Percentiles rank a stretch among this genome's conserved stretches.
Conservation (phyloP, 1,284 basidiomycete genomes). For the Sanghuangporus weigelae region DNA sequence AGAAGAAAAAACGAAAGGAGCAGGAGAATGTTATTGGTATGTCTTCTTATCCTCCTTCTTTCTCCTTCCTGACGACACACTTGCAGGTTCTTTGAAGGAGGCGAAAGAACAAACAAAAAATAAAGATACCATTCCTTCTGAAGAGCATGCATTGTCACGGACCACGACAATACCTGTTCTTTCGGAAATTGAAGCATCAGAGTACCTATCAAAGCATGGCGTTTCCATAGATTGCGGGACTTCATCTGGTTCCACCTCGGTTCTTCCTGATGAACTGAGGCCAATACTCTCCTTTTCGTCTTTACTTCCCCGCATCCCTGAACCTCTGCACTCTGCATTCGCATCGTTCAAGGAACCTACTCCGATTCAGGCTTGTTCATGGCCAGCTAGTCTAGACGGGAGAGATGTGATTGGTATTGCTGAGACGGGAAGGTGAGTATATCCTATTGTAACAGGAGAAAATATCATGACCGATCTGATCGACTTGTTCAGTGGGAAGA, state of each 20-base stretch:
- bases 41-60: neutral
- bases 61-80: too few relatives aligned
- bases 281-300: conserved; percentile 81
- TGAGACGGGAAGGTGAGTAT: conserved; percentile 83
- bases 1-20: conserved; percentile 13
- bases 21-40: conserved; percentile 20
- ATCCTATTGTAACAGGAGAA: neutral
- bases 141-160: conserved; percentile 14
- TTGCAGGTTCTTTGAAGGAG: conserved; percentile 18
- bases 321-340: conserved; percentile 59
- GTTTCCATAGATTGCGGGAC: conserved; percentile 66
- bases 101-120: conserved; percentile 25
- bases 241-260: conserved; percentile 17
- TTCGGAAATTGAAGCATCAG: conserved; percentile 43
- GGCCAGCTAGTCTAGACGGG: conserved; percentile 83
- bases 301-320: conserved; percentile 55
- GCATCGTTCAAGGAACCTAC: conserved; percentile 82
- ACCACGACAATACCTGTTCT: conserved; percentile 18
- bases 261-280: conserved; percentile 36
- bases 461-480: neutral
- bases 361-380: conserved; percentile 94
- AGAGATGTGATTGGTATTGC: conserved; percentile 94
- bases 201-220: conserved; percentile 67
- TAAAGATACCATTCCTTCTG: conserved; percentile 16
- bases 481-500: conserved; percentile 72